Conservation (phyloP, 352 stramenopile species). For the Pythium chondricola region DNA sequence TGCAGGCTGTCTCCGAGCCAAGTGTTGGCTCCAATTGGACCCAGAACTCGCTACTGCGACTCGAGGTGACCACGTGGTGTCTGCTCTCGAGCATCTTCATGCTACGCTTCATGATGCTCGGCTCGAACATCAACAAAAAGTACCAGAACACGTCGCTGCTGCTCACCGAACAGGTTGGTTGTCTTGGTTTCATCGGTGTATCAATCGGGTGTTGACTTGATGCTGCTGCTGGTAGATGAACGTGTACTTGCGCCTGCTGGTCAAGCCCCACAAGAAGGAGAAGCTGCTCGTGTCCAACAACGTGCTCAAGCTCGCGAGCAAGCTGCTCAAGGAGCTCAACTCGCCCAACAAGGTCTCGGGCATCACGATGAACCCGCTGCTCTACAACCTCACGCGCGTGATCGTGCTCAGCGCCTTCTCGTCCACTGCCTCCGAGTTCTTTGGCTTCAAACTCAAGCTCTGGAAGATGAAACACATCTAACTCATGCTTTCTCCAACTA, state of each 20-base stretch:
- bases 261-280: slow-evolving; percentile 85
- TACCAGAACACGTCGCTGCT: slow-evolving; percentile 90
- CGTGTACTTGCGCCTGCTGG: slow-evolving; percentile 76
- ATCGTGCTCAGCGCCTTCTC: slow-evolving; percentile 87
- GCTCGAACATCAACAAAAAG: slow-evolving; percentile 88
- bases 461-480: slow-evolving; percentile 84
- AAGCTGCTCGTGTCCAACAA: slow-evolving; percentile 88
- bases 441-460: slow-evolving; percentile 90
- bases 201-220: too few relatives aligned
- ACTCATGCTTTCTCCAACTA: not conserved
- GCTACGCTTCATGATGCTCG: slow-evolving; percentile 89
- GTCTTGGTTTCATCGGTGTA: not conserved
- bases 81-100: slow-evolving; percentile 85
- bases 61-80: slow-evolving; percentile 86
- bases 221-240: slow-evolving; percentile 73
- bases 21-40: slow-evolving; percentile 32
- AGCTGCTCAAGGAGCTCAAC: slow-evolving; percentile 89
- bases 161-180: slow-evolving; percentile 79
- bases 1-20: slow-evolving; percentile 69
- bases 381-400: slow-evolving; percentile 88
- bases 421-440: slow-evolving; percentile 85
- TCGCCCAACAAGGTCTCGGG: slow-evolving; percentile 88
- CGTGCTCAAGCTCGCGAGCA: slow-evolving; percentile 87
- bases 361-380: slow-evolving; percentile 86
- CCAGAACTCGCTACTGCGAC: slow-evolving; percentile 65